Evolutionary conservation across 352 stramenopile species (phyloP).

Genomic region (Pythium aphanidermatum): DNA sequence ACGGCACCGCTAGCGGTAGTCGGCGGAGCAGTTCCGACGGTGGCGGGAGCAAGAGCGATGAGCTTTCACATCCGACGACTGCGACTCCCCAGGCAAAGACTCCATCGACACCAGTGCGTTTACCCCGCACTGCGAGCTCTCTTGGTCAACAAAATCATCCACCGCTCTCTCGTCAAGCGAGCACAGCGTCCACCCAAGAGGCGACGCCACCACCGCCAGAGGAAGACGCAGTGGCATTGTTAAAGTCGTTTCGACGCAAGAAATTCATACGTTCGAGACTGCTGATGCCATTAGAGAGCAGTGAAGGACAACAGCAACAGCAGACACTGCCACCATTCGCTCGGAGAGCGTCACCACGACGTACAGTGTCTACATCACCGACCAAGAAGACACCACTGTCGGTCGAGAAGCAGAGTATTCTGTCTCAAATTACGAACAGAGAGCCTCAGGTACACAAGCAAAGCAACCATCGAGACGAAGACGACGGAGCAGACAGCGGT

Average conservation of each 20-base stretch:
- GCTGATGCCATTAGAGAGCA: constrained; percentile 29
- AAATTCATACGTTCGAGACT: constrained; percentile 39
- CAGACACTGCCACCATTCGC: constrained; percentile 4
- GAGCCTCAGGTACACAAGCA: not conserved
- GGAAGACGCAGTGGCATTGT: constrained; percentile 12
- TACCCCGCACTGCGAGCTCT: constrained; percentile 2
- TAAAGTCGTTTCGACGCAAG: constrained; percentile 47
- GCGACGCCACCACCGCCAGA: too few relatives aligned
- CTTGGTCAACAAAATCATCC: not conserved
- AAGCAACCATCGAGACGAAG: not conserved
- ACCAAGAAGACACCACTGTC: constrained; percentile 1
- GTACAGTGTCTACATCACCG: too few relatives aligned
- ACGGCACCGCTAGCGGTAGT: too few relatives aligned
- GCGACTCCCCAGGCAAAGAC: too few relatives aligned
- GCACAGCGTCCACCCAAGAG: too few relatives aligned
- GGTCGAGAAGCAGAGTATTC: constrained; percentile 7
- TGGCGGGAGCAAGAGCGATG: too few relatives aligned
- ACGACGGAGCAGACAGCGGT: not conserved
- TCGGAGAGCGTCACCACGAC: constrained; percentile 8
- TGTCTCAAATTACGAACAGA: not conserved
- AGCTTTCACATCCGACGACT: too few relatives aligned
- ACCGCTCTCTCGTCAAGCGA: not conserved
- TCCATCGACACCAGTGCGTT: too few relatives aligned
- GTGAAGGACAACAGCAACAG: constrained; percentile 11
- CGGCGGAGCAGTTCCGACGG: too few relatives aligned